phyloP scores from a whole-genome alignment of 2,329 filamentous ascomycete genomes.

The Colletotrichum paranaense region DNA sequence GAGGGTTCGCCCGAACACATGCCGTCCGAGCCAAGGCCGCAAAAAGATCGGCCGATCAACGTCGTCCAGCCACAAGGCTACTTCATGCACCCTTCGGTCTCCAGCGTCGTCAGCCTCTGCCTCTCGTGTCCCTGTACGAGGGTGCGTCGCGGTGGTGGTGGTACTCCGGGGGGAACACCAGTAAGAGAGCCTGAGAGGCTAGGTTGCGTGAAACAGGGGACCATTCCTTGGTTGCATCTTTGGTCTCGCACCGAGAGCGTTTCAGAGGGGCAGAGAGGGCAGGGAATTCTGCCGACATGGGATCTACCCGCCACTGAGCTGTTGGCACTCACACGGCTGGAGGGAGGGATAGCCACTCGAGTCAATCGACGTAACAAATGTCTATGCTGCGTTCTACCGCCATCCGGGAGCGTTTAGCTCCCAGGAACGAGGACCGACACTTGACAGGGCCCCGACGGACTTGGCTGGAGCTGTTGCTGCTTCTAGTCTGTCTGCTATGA shows the following conservation, averaged over 20 bases:
- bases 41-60: conserved; percentile 23
- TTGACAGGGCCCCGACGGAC: conserved; percentile 1
- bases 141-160: neutral
- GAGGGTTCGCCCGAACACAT: conserved; percentile 15
- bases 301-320: neutral
- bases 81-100: conserved; percentile 31
- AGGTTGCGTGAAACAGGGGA: conserved; percentile 32
- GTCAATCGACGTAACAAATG: neutral
- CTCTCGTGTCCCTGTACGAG: neutral
- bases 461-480: neutral
- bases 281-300: conserved; percentile 11
- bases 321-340: neutral
- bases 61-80: conserved; percentile 10
- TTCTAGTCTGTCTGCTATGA: neutral
- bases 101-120: conserved; percentile 4
- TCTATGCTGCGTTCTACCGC: neutral
- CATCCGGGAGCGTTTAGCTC: conserved; percentile 21
- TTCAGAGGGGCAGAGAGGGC: conserved; percentile 11
- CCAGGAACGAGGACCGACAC: conserved; percentile 6
- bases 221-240: conserved; percentile 29
- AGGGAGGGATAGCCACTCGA: neutral
- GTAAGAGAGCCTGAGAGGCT: neutral
- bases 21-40: conserved; percentile 28
- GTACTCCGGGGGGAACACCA: too few relatives aligned
- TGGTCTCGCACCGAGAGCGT: conserved; percentile 20